Base-by-base conservation (phyloP, 164 flowering plant species). In the grape (Vitis vinifera) region DNA sequence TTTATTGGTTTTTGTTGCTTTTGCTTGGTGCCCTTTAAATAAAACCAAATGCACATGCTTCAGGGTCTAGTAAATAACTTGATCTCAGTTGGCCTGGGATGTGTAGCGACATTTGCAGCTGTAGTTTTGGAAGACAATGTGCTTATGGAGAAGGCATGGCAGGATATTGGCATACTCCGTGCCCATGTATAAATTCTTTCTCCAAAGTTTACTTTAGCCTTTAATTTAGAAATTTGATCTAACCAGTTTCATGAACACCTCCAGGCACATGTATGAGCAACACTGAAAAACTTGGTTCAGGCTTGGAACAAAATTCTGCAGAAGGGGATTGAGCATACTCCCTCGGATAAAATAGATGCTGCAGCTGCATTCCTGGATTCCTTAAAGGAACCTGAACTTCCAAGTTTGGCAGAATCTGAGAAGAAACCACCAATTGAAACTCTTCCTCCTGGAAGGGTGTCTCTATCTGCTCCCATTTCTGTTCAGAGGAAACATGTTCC, bases 121-220 rank as follows among this genome's bases (percentile, higher is more conserved):
- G 92, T 97, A 55, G 87, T 95, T 71, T 83, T 95, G 84, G 99
- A 97, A 58, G 99, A 93, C 78, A 93, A 91, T 83, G 85, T 93
- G 57, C 86, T 93, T n/a, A 93, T 95, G 99, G 99, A 95, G 81
- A 95, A 89, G 75, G 94, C 99, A 71, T 94, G 97, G 97, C 97
- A 92, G 78, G 99, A 94, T 17, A 92, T 97, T 3, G 97, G 99
- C 63, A 94, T 94, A 97, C 91, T 94, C 57, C 97, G 90, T 84
- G 89, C 99, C 10, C 99, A 92, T 83, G 98, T 92, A 91, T 63
- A 73, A 19, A 15, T 73, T 63, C 10, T 16, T 30, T 69, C 19
- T 6, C 65, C 50, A 2, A 23, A 5, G 13, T 29, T 9, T 62
- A 3, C 62, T 62, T 17, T 62, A 8, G 14, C 14, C 59, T 49